A percentile compares a stretch with the other conserved stretches of the same genome.
Conservation (phyloP, 2,329 filamentous ascomycete genomes). For the Colletotrichum chlorophyti region DNA sequence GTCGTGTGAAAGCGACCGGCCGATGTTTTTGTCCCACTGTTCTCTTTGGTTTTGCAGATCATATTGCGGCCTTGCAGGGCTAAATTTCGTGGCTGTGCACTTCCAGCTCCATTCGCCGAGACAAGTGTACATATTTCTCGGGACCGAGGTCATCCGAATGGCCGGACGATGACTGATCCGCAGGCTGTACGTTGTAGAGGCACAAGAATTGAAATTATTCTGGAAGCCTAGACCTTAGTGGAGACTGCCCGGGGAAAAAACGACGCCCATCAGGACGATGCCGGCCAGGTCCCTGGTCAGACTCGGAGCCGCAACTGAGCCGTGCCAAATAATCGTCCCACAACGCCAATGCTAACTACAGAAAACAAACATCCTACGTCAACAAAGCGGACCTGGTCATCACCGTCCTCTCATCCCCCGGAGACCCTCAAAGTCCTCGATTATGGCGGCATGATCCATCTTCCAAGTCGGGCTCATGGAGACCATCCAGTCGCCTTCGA, state of each 20-base stretch:
- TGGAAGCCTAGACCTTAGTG: not conserved
- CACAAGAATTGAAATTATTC: not conserved
- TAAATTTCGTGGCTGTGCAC: not conserved
- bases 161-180: too few relatives aligned
- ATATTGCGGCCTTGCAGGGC: not conserved
- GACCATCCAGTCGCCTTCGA: slow-evolving; percentile 28
- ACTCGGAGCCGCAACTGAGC: not conserved
- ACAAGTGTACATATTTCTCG: too few relatives aligned
- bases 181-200: not conserved
- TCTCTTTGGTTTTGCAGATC: not conserved
- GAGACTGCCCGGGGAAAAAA: not conserved
- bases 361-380: not conserved
- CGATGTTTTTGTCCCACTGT: not conserved
- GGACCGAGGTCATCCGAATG: too few relatives aligned
- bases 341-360: slow-evolving; percentile 6
- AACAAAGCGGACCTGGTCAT: not conserved
- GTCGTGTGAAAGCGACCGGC: not conserved
- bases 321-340: not conserved
- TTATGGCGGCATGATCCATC: slow-evolving; percentile 24
- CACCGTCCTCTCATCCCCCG: not conserved
- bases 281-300: not conserved
- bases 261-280: not conserved
- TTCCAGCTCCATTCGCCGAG: too few relatives aligned
- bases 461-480: slow-evolving; percentile 19
- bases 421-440: slow-evolving; percentile 28